These are phyloP conservation scores for Triangularia setosa DNA, from an alignment of 2,329 filamentous ascomycete genomes.

Conservation along the genomic window DNA sequence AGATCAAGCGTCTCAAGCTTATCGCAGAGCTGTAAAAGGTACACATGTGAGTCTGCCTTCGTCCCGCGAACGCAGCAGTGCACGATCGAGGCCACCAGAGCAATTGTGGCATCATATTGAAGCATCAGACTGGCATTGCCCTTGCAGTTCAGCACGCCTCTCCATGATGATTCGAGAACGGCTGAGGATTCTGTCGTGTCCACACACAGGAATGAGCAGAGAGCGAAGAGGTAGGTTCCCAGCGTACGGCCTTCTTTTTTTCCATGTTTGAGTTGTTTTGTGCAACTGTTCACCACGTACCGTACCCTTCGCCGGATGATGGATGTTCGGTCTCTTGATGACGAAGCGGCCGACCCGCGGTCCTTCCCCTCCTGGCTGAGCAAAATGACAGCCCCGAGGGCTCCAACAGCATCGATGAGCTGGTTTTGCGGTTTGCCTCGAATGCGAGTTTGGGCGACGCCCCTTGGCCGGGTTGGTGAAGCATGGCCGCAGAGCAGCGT, in stretches of 20 bases:
- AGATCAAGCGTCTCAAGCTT: slow-evolving; percentile 36
- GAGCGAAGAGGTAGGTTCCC: slow-evolving; percentile 22
- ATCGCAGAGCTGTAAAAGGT: slow-evolving; percentile 40
- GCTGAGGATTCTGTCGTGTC: not conserved
- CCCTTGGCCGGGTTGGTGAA: slow-evolving; percentile 11
- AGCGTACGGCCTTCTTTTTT: slow-evolving; percentile 20
- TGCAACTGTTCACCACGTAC: slow-evolving; percentile 31
- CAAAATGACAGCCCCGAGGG: slow-evolving; percentile 37
- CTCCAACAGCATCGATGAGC: slow-evolving; percentile 40
- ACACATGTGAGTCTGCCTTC: slow-evolving; percentile 34
- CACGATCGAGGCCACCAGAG: slow-evolving; percentile 44
- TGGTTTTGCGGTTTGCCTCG: slow-evolving; percentile 33
- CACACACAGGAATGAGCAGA: slow-evolving; percentile 22
- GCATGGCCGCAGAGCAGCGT: slow-evolving; percentile 29
- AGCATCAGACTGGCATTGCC: slow-evolving; percentile 15
- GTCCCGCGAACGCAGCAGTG: slow-evolving; percentile 43
- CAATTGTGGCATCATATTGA: slow-evolving; percentile 34
- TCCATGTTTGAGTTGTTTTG: slow-evolving; percentile 23
- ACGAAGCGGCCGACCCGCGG: not conserved
- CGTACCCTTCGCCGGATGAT: slow-evolving; percentile 21
- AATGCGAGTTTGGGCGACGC: slow-evolving; percentile 15
- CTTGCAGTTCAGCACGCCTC: slow-evolving; percentile 7
- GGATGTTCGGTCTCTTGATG: slow-evolving; percentile 7
- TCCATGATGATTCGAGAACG: slow-evolving; percentile 18
- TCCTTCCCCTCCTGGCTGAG: slow-evolving; percentile 22